Conservation (phyloP, 73 alveolate species). For the Uronychia setigera region DNA sequence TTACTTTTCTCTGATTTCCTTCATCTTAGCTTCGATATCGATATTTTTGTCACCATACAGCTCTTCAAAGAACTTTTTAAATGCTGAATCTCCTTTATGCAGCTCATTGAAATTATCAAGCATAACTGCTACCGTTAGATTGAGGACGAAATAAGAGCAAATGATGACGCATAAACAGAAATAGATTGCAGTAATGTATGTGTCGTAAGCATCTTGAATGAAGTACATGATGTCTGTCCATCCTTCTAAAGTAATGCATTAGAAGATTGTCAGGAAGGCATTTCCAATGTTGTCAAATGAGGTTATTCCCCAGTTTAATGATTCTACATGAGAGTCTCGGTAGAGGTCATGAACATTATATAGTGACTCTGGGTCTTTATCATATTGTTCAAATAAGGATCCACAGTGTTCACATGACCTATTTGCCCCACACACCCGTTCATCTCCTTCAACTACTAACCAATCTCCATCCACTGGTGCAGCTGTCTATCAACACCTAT, state of each 20-base stretch:
- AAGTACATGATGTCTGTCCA: constrained; percentile 23
- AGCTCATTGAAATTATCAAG: too few relatives aligned
- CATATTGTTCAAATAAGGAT: constrained; percentile 15
- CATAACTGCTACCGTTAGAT: constrained; percentile 29
- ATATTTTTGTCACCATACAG: too few relatives aligned
- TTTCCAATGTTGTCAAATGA: constrained; percentile 19
- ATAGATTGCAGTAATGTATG: constrained; percentile 9
- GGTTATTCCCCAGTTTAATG: constrained; percentile 19
- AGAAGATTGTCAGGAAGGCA: constrained; percentile 24
- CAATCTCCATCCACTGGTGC: constrained; percentile 25
- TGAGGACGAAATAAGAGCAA: constrained; percentile 15
- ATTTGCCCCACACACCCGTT: not conserved
- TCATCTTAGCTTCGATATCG: too few relatives aligned
- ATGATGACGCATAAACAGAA: constrained; percentile 2
- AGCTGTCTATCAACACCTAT: constrained; percentile 10
- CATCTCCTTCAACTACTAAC: not conserved
- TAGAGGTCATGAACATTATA: constrained; percentile 1
- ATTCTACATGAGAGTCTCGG: not conserved
- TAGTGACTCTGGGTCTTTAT: not conserved
- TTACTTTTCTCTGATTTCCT: too few relatives aligned
- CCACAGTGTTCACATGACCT: constrained; percentile 50
- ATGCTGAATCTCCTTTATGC: too few relatives aligned
- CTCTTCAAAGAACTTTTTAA: too few relatives aligned
- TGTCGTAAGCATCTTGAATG: constrained; percentile 28
- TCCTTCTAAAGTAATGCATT: constrained; percentile 22